Conservation (phyloP, 352 stramenopile genomes). For the Phytophthora capsici region DNA sequence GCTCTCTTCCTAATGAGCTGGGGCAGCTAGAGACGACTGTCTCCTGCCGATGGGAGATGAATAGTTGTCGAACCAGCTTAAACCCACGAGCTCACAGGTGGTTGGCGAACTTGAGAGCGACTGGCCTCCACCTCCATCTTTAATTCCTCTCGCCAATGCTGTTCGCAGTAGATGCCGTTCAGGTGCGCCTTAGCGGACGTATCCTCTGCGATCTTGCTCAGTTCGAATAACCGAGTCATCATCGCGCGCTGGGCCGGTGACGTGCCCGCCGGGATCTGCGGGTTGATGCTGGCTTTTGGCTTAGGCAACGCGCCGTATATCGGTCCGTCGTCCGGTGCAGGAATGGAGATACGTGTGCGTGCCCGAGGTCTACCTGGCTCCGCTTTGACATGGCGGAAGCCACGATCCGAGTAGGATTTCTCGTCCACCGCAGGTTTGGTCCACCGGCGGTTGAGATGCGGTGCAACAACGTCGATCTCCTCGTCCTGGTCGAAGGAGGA, state of each 20-base stretch:
- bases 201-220: constrained; percentile 55
- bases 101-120: constrained; percentile 19
- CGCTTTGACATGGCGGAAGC: background rate
- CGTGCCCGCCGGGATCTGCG: constrained; percentile 15
- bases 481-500: constrained; percentile 16
- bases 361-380: constrained; percentile 14
- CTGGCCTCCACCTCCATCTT: constrained; percentile 37
- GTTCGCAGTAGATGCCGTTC: constrained; percentile 54
- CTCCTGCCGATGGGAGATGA: constrained; percentile 13
- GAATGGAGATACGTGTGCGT: constrained; percentile 22
- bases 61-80: constrained; percentile 13
- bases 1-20: background rate
- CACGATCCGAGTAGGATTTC: constrained; percentile 18
- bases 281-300: constrained; percentile 7
- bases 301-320: constrained; percentile 16
- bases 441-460: constrained; percentile 5
- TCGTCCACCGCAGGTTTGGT: constrained; percentile 19
- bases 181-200: constrained; percentile 56
- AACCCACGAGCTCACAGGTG: constrained; percentile 15
- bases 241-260: constrained; percentile 22
- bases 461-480: constrained; percentile 10
- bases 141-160: constrained; percentile 39
- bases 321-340: background rate
- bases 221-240: constrained; percentile 49
- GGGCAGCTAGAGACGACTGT: constrained; percentile 1